A percentile compares a stretch with the other conserved stretches of the same genome.
These are phyloP conservation scores for Schwanniomyces yamadae DNA, from an alignment of 805 yeast genomes.

Conservation along the genomic window DNA sequence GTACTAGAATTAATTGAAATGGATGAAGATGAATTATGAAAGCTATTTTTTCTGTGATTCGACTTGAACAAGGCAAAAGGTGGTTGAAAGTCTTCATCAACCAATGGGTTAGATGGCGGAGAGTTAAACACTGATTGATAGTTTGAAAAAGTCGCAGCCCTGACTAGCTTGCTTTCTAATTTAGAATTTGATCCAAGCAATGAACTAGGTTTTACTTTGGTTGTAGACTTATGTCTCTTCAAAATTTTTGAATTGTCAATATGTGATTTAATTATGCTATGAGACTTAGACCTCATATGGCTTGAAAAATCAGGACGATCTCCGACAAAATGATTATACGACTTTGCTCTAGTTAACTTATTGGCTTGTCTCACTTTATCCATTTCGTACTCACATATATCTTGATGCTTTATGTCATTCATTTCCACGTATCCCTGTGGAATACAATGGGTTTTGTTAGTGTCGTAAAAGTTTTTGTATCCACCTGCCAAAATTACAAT, in stretches of 20 bases:
- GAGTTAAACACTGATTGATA: slow-evolving; percentile 18
- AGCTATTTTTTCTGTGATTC: slow-evolving; percentile 13
- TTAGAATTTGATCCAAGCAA: slow-evolving; percentile 6
- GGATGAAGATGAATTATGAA: slow-evolving; percentile 22
- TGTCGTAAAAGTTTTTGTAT: slow-evolving; percentile 72
- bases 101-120: slow-evolving; percentile 6
- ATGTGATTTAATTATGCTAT: slow-evolving; percentile 28
- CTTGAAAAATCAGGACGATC: slow-evolving; percentile 4
- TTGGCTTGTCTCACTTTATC: slow-evolving; percentile 43
- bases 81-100: slow-evolving; percentile 26
- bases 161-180: slow-evolving; percentile 13
- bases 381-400: slow-evolving; percentile 46
- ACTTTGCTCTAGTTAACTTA: slow-evolving; percentile 41
- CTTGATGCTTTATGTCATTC: slow-evolving; percentile 48
- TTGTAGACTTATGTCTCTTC: slow-evolving; percentile 29
- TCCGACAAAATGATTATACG: slow-evolving; percentile 24
- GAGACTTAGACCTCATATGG: slow-evolving; percentile 28
- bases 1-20: slow-evolving; percentile 29
- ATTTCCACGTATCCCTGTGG: slow-evolving; percentile 85
- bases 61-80: slow-evolving; percentile 24
- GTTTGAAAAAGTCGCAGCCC: slow-evolving; percentile 29
- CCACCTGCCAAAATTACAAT: slow-evolving; percentile 89
- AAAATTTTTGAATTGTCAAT: slow-evolving; percentile 27
- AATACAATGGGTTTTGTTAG: slow-evolving; percentile 55
- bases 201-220: slow-evolving; percentile 8